Percentiles rank a stretch among this genome's conserved stretches.
Conservation (phyloP, 2,329 filamentous ascomycete species). For the Talaromyces sp. region DNA sequence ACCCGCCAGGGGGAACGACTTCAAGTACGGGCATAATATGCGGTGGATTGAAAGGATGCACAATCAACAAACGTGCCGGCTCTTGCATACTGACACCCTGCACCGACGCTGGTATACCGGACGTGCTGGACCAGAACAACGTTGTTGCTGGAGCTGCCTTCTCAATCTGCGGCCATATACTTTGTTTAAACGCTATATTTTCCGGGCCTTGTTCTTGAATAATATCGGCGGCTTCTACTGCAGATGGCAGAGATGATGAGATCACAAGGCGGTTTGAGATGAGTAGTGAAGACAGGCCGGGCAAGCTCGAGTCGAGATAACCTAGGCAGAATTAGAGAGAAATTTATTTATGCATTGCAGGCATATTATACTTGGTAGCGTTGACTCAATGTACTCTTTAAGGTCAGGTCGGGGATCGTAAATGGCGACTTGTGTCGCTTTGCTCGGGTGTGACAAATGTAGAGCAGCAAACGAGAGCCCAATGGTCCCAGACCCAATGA, state of each 20-base stretch:
- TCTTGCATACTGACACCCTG: slow-evolving; percentile 43
- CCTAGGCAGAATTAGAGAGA: neutral
- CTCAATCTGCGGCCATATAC: slow-evolving; percentile 49
- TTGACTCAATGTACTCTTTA: slow-evolving; percentile 37
- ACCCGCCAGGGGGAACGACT: slow-evolving; percentile 44
- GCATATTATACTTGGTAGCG: slow-evolving; percentile 27
- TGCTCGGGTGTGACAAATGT: slow-evolving; percentile 16
- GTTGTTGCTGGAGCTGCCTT: slow-evolving; percentile 37
- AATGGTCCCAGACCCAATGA: slow-evolving; percentile 44
- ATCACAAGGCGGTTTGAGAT: slow-evolving; percentile 26
- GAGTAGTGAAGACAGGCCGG: slow-evolving; percentile 9
- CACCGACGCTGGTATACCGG: slow-evolving; percentile 51
- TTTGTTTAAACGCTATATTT: slow-evolving; percentile 46
- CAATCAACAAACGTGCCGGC: slow-evolving; percentile 45
- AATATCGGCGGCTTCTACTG: slow-evolving; percentile 45
- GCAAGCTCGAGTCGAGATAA: slow-evolving; percentile 1
- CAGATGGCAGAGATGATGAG: slow-evolving; percentile 29
- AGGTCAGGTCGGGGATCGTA: slow-evolving; percentile 49
- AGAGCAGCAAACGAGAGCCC: slow-evolving; percentile 51
- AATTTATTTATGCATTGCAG: neutral
- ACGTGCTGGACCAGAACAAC: slow-evolving; percentile 55
- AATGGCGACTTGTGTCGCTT: slow-evolving; percentile 22
- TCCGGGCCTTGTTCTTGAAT: slow-evolving; percentile 59
- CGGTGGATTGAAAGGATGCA: slow-evolving; percentile 59
- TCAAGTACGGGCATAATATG: slow-evolving; percentile 59